Percentiles rank a stretch among this genome's conserved stretches.
phyloP scores from a whole-genome alignment of 2,329 filamentous ascomycete species.

The Mollisiaceae sp. region DNA sequence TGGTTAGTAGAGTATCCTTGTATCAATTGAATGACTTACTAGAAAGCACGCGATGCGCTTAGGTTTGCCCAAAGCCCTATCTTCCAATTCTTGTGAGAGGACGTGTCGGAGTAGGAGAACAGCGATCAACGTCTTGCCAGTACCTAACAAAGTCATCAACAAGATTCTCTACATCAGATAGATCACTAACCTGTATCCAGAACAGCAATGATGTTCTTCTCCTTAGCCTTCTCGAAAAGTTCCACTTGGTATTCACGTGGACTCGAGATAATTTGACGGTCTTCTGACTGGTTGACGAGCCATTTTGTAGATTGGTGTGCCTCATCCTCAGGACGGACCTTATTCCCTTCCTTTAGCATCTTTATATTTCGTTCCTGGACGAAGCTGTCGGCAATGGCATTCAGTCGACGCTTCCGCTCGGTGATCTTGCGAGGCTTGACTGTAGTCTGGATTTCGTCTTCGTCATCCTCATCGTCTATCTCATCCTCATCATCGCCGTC shows the following conservation, averaged over 20 bases:
- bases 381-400: conserved; percentile 55
- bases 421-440: conserved; percentile 47
- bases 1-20: not conserved
- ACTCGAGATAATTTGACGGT: conserved; percentile 67
- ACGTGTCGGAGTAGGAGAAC: conserved; percentile 80
- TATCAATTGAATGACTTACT: conserved; percentile 35
- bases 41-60: conserved; percentile 83
- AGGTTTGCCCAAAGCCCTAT: conserved; percentile 61
- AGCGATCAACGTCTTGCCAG: conserved; percentile 96
- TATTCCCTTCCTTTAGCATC: conserved; percentile 35
- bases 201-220: conserved; percentile 88
- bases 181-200: conserved; percentile 78
- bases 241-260: conserved; percentile 92
- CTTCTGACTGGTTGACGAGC: conserved; percentile 42
- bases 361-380: conserved; percentile 41
- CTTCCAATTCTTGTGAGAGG: conserved; percentile 77
- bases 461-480: conserved; percentile 29
- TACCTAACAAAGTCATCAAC: conserved; percentile 56
- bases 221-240: conserved; percentile 85
- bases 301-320: conserved; percentile 39
- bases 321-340: conserved; percentile 31
- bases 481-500: conserved; percentile 12
- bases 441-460: conserved; percentile 37
- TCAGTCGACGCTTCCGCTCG: conserved; percentile 55
- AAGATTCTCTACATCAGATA: not conserved